Evolutionary conservation across 768 basidiomycete genomes (phyloP).

Genomic region (Cystobasidium tubakii): DNA sequence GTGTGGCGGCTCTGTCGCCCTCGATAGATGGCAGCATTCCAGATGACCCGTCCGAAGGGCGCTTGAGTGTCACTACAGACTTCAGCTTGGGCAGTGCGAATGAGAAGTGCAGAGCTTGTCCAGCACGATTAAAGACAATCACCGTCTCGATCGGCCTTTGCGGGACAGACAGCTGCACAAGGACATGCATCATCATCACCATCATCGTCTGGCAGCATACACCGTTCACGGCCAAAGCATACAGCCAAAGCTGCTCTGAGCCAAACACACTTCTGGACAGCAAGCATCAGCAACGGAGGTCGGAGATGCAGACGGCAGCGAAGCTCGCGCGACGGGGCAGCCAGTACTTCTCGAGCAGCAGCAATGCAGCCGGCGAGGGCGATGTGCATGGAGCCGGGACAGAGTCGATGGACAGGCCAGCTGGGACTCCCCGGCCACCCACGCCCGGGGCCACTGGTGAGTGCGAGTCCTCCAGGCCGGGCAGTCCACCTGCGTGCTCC

Average conservation of each 20-base stretch:
- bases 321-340: conserved; percentile 6
- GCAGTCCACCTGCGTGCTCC: not conserved
- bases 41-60: not conserved
- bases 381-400: not conserved
- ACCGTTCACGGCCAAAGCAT: too few species aligned
- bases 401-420: not conserved
- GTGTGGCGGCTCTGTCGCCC: not conserved
- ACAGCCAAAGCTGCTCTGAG: not conserved
- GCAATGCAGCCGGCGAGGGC: not conserved
- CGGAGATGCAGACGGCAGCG: conserved; percentile 17
- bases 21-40: not conserved
- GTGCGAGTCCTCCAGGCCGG: not conserved
- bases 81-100: too few species aligned
- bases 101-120: too few species aligned
- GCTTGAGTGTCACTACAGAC: too few species aligned
- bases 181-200: too few species aligned
- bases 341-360: conserved; percentile 14
- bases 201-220: too few species aligned
- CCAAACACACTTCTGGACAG: too few species aligned
- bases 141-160: too few species aligned
- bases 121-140: too few species aligned
- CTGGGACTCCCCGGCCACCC: not conserved
- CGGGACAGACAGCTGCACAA: too few species aligned
- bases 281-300: too few species aligned
- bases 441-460: not conserved